phyloP scores from a whole-genome alignment of 768 basidiomycete species.

The Termitomyces sp. region DNA sequence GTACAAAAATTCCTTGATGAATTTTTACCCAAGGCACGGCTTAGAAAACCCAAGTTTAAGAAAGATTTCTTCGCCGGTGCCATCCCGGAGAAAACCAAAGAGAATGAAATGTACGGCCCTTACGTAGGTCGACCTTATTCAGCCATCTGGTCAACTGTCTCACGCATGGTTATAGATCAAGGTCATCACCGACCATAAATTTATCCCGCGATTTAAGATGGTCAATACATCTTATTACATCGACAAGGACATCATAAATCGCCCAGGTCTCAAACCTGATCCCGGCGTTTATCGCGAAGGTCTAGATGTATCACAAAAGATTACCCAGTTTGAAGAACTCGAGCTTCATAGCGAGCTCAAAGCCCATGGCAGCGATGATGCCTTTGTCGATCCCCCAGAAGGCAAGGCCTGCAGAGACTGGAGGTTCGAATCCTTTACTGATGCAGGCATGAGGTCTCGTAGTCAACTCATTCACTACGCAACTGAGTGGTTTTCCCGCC shows the following conservation, averaged over 20 bases:
- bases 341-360: slow-evolving; percentile 20
- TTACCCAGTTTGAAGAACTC: slow-evolving; percentile 11
- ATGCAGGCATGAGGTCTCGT: slow-evolving; percentile 1
- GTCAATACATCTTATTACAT: slow-evolving; percentile 12
- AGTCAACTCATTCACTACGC: slow-evolving; percentile 24
- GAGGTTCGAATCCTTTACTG: not conserved
- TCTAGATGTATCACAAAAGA: slow-evolving; percentile 1
- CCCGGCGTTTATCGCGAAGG: slow-evolving; percentile 6
- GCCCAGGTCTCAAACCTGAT: not conserved
- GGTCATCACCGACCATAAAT: not conserved
- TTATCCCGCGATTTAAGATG: slow-evolving; percentile 10
- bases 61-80: not conserved
- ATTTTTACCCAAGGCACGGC: not conserved
- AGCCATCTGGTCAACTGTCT: not conserved
- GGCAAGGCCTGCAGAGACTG: not conserved
- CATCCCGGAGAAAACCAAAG: not conserved
- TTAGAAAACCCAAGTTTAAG: not conserved
- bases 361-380: slow-evolving; percentile 3
- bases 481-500: slow-evolving; percentile 20
- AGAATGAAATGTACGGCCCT: slow-evolving; percentile 3
- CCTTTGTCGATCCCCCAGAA: slow-evolving; percentile 8
- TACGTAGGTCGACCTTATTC: not conserved
- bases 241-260: slow-evolving; percentile 1
- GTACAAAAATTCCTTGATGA: slow-evolving; percentile 5
- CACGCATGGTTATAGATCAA: not conserved